Percentiles rank a stretch among this genome's conserved stretches.
These are phyloP conservation scores for Lactuca sativa DNA, from an alignment of 129 eudicot genomes.

Conservation along the genomic window DNA sequence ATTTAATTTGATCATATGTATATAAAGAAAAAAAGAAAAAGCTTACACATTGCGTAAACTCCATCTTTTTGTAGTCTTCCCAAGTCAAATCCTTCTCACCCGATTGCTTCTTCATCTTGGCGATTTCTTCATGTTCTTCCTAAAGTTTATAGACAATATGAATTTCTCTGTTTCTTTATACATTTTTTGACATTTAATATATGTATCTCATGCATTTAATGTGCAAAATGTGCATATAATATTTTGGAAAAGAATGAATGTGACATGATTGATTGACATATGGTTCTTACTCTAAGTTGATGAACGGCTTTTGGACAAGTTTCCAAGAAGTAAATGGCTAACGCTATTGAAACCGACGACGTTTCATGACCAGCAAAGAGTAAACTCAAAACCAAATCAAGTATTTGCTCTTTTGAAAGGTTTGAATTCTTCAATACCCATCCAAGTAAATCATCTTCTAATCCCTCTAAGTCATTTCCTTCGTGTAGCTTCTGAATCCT, in stretches of 20 bases:
- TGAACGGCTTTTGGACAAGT: conserved; percentile 64
- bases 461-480: conserved; percentile 33
- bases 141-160: conserved; percentile 13
- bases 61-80: conserved; percentile 98
- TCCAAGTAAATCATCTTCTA: conserved; percentile 81
- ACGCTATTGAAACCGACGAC: conserved; percentile 86
- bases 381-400: conserved; percentile 86
- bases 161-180: background rate
- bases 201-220: background rate
- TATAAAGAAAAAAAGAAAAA: background rate
- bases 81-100: conserved; percentile 70
- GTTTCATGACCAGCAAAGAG: conserved; percentile 98
- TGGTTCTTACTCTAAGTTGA: conserved; percentile 69
- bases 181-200: background rate
- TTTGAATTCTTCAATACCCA: conserved; percentile 84
- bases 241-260: background rate
- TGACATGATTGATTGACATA: background rate
- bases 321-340: conserved; percentile 85
- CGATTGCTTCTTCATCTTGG: conserved; percentile 47
- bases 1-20: background rate
- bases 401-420: conserved; percentile 88
- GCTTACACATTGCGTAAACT: conserved; percentile 95
- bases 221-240: background rate
- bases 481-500: conserved; percentile 37
- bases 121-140: conserved; percentile 82